Evolutionary conservation across 192 early-diverging fungal species (phyloP).

Genomic region (Coemansia erecta): DNA sequence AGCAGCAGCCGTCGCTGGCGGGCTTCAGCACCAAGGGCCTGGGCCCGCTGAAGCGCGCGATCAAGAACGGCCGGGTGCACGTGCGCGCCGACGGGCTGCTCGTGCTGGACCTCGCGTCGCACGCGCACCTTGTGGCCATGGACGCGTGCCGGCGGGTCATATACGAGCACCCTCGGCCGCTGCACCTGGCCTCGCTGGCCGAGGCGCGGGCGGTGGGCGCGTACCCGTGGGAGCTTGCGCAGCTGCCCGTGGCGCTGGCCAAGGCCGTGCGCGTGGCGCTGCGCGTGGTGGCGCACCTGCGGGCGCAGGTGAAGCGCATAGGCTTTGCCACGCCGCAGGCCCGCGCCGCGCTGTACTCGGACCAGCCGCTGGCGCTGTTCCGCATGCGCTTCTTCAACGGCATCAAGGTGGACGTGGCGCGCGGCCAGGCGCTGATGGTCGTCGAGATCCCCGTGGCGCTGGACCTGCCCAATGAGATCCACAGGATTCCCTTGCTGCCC

Average conservation of each 20-base stretch:
- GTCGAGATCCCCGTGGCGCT: constrained; percentile 52
- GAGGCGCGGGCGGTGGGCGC: constrained; percentile 3
- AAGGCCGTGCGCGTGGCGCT: constrained; percentile 51
- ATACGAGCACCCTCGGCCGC: constrained; percentile 25
- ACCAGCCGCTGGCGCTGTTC: constrained; percentile 60
- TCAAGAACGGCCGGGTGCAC: constrained; percentile 41
- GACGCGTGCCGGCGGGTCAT: constrained; percentile 12
- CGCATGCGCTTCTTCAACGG: constrained; percentile 66
- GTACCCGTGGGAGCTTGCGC: constrained; percentile 20
- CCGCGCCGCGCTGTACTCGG: constrained; percentile 66
- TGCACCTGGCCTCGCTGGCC: constrained; percentile 8
- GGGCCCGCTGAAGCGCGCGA: constrained; percentile 21
- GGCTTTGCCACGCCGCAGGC: constrained; percentile 71
- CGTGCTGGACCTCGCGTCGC: constrained; percentile 25
- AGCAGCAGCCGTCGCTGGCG: too few species aligned
- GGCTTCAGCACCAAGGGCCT: constrained; percentile 25
- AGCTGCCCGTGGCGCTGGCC: constrained; percentile 26
- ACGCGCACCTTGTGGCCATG: constrained; percentile 13
- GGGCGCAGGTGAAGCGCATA: constrained; percentile 65
- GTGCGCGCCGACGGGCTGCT: constrained; percentile 25
- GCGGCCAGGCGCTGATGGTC: constrained; percentile 21
- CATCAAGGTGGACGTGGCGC: constrained; percentile 51
- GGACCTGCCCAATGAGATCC: constrained; percentile 51
- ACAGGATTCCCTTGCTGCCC: constrained; percentile 26
- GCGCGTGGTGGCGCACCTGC: constrained; percentile 56